Evolutionary conservation across 202 grass and related monocot species (phyloP), one percentile per base, ranked within the genome.

Genomic region (Carex sylvatica): DNA sequence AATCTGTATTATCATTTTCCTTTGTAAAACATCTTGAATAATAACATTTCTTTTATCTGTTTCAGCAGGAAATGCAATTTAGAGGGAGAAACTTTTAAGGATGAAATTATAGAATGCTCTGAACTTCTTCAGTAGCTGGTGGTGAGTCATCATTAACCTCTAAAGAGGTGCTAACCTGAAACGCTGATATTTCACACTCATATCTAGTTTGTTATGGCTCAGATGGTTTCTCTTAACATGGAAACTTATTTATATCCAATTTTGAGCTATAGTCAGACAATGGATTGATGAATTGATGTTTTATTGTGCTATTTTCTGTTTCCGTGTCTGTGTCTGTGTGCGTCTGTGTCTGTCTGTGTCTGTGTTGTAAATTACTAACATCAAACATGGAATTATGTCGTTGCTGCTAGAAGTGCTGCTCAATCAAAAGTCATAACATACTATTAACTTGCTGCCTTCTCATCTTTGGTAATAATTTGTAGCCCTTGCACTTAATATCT

Each of bases 11-110:
- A 28, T 61, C 23, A 38, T 82, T 63, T 2, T 85, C 51, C 38
- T 16, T 47, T 77, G 52, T 78, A 33, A 61, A 26, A 31, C 18
- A 38, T 23, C 3, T 28, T 81, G 69, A 28, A 66, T 51, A 38
- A 77, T 14, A 59, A 6, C 8, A 12, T 26, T 14, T 47, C 26
- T 87, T 11, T 35, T 18, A 67, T 58, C 0, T 82, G 61, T 82
- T 55, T 79, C 28, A n/a, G 9, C 80, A 92, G 91, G 91, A 97
- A 77, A 97, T 93, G 87, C 85, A 87, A 93, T 97, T 93, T 74
- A 93, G 91, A 86, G 93, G 89, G 83, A 97, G 93, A 84, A 89
- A 91, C 40, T 97, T 86, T 54, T 97, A 91, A 58, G 26, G 28
- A 46, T 72, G 52, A 40, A 60, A 71, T 40, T 40, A 8, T 68